Percentiles rank a stretch among this genome's conserved stretches.
These are phyloP conservation scores for Epichloe gansuensis DNA, from an alignment of 2,329 filamentous ascomycete species.

Conservation along the genomic window DNA sequence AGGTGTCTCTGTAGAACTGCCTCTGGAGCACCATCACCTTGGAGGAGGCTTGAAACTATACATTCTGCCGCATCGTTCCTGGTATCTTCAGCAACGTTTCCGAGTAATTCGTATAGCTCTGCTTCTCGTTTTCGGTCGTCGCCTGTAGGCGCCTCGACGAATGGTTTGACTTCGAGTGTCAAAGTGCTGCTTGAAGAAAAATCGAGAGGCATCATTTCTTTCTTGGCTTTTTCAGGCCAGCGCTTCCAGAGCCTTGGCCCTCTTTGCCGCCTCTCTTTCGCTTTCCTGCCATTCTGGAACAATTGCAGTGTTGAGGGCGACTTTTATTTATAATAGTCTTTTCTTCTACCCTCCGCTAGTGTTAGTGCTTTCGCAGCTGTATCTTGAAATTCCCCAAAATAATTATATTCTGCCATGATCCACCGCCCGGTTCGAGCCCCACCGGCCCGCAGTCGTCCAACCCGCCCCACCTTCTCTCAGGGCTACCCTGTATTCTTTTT, in stretches of 20 bases:
- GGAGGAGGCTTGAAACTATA: conserved; percentile 44
- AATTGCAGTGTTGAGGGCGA: neutral
- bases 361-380: neutral
- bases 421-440: conserved; percentile 3
- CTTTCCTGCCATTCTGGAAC: conserved; percentile 20
- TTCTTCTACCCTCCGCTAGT: neutral
- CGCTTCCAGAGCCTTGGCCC: conserved; percentile 13
- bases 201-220: conserved; percentile 12
- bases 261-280: conserved; percentile 23
- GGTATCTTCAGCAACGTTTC: conserved; percentile 44
- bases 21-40: conserved; percentile 36
- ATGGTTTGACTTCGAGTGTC: conserved; percentile 26
- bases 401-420: conserved; percentile 1
- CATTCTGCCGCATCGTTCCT: conserved; percentile 47
- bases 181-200: conserved; percentile 14
- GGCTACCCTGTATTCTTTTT: neutral
- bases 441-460: neutral
- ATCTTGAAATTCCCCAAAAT: conserved; percentile 2
- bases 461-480: neutral
- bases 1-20: conserved; percentile 44
- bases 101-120: conserved; percentile 47
- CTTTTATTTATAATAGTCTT: neutral
- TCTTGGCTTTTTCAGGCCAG: conserved; percentile 21
- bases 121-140: conserved; percentile 47
- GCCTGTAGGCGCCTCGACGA: conserved; percentile 37